Evolutionary conservation across 441 rosid species (phyloP).

Genomic region (Breynia disticha): DNA sequence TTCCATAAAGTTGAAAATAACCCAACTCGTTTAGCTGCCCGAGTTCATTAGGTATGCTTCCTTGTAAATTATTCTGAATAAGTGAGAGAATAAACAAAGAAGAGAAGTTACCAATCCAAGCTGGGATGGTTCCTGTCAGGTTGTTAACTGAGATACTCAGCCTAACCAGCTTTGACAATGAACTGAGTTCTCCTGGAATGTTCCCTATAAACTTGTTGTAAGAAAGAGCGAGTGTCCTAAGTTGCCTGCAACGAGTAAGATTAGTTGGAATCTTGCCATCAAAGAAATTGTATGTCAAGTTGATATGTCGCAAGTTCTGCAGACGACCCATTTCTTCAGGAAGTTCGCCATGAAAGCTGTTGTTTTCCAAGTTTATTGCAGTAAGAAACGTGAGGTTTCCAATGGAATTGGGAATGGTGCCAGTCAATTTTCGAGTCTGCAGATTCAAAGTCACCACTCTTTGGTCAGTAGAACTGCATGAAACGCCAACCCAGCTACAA

Average conservation of each 20-base stretch:
- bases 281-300: slow-evolving; percentile 23
- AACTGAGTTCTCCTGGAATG: slow-evolving; percentile 26
- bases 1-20: slow-evolving; percentile 22
- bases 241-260: slow-evolving; percentile 17
- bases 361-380: slow-evolving; percentile 18
- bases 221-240: slow-evolving; percentile 9
- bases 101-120: slow-evolving; percentile 37
- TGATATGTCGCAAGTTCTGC: slow-evolving; percentile 20
- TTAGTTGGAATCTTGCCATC: slow-evolving; percentile 26
- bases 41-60: slow-evolving; percentile 31
- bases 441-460: slow-evolving; percentile 28
- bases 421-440: slow-evolving; percentile 21
- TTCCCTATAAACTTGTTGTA: slow-evolving; percentile 24
- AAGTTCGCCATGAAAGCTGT: slow-evolving; percentile 25
- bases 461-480: slow-evolving; percentile 15
- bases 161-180: slow-evolving; percentile 16
- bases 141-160: slow-evolving; percentile 22
- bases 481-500: slow-evolving; percentile 25
- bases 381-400: slow-evolving; percentile 32
- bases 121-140: slow-evolving; percentile 36
- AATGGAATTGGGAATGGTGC: slow-evolving; percentile 31
- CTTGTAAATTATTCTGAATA: slow-evolving; percentile 17
- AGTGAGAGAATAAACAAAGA: slow-evolving; percentile 17
- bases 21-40: slow-evolving; percentile 21
- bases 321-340: slow-evolving; percentile 30